Evolutionary conservation across 768 basidiomycete genomes (phyloP).

Genomic region (Kwoniella newhampshirensis): DNA sequence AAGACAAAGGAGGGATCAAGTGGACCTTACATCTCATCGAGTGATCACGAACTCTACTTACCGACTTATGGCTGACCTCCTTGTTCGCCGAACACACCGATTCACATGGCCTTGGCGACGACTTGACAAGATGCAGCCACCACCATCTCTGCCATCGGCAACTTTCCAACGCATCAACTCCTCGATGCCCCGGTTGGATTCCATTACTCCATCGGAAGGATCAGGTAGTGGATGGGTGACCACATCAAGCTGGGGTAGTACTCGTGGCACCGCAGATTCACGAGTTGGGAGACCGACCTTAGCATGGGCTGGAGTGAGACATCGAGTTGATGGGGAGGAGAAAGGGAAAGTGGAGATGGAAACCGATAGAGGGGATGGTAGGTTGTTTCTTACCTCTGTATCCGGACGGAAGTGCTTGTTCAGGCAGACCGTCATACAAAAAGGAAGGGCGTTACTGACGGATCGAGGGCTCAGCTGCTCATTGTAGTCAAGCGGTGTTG

Average conservation of each 20-base stretch:
- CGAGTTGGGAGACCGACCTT: slow-evolving; percentile 1
- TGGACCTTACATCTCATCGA: too few species aligned
- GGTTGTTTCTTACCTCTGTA: too few species aligned
- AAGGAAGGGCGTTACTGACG: neutral
- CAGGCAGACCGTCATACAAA: neutral
- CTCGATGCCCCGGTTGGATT: neutral
- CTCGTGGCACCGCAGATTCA: neutral
- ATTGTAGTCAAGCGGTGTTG: slow-evolving; percentile 43
- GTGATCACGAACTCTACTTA: too few species aligned
- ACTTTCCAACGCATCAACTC: neutral
- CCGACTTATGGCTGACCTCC: slow-evolving; percentile 17
- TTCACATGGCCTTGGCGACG: neutral
- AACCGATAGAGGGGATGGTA: neutral
- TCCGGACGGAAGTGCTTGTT: neutral
- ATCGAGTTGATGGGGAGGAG: slow-evolving; percentile 11
- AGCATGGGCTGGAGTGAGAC: slow-evolving; percentile 18
- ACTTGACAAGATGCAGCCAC: neutral
- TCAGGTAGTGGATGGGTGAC: slow-evolving; percentile 16
- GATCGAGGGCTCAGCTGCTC: slow-evolving; percentile 6
- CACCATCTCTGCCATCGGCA: neutral
- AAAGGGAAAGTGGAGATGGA: neutral
- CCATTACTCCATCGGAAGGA: neutral
- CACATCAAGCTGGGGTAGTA: slow-evolving; percentile 7
- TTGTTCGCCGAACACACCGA: slow-evolving; percentile 6
- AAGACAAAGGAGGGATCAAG: neutral